Conservation (phyloP, 1,284 basidiomycete species). For the Tremellales sp. region DNA sequence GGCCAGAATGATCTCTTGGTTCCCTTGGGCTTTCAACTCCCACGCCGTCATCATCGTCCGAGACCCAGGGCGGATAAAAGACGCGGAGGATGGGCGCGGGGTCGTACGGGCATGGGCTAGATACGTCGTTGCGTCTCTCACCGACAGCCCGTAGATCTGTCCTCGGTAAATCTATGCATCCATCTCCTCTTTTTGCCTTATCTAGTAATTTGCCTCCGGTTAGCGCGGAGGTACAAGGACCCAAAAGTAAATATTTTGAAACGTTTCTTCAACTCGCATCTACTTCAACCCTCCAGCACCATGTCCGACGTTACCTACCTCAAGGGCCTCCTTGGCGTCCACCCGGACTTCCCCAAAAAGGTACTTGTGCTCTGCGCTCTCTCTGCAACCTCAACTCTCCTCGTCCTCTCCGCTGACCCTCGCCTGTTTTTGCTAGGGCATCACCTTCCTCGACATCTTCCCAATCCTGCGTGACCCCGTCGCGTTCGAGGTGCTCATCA, state of each 20-base stretch:
- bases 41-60: conserved; percentile 39
- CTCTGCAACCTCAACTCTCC: not conserved
- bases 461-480: conserved; percentile 79
- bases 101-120: conserved; percentile 18
- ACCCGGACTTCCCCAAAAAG: conserved; percentile 85
- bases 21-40: conserved; percentile 39
- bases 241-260: no score
- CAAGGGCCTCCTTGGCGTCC: conserved; percentile 61
- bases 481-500: conserved; percentile 85
- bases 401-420: conserved; percentile 1
- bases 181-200: no score
- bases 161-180: no score
- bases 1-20: conserved; percentile 40
- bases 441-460: conserved; percentile 72
- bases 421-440: conserved; percentile 27
- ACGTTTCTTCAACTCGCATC: not conserved
- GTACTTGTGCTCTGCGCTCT: conserved; percentile 49
- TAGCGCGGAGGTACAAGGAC: no score
- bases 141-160: no score
- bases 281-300: conserved; percentile 39
- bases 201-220: no score
- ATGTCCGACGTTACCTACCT: conserved; percentile 78
- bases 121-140: conserved; percentile 7
- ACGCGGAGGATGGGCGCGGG: conserved; percentile 1
- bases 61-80: not conserved